These are phyloP conservation scores for Claviceps sorghi DNA, from an alignment of 2,329 filamentous ascomycete species.

Conservation along the genomic window DNA sequence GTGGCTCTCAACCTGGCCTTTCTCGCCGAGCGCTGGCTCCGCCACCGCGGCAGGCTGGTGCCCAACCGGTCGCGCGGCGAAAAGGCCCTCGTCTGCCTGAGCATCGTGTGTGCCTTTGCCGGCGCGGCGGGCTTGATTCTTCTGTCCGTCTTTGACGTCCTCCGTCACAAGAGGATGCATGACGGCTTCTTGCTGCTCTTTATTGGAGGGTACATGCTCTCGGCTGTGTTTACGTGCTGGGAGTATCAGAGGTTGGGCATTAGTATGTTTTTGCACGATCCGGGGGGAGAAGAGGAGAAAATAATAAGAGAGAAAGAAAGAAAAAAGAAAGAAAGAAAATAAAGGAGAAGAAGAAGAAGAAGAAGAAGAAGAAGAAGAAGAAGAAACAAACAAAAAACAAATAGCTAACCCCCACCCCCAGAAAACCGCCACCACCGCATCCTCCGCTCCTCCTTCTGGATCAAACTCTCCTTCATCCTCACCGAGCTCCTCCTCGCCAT, in stretches of 20 bases:
- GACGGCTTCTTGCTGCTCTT: slow-evolving; percentile 69
- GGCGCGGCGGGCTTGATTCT: slow-evolving; percentile 72
- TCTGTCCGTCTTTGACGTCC: slow-evolving; percentile 73
- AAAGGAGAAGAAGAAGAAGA: too few species aligned
- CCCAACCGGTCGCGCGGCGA: slow-evolving; percentile 52
- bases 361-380: background rate
- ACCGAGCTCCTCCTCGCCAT: slow-evolving; percentile 61
- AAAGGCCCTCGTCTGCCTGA: slow-evolving; percentile 45
- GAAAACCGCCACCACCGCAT: slow-evolving; percentile 61
- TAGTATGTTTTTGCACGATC: slow-evolving; percentile 30
- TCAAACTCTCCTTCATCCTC: slow-evolving; percentile 76
- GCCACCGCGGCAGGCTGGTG: slow-evolving; percentile 64
- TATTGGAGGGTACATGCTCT: slow-evolving; percentile 71
- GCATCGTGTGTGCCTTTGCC: slow-evolving; percentile 53
- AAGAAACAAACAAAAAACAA: background rate
- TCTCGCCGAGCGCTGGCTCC: slow-evolving; percentile 67
- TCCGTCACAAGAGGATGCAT: slow-evolving; percentile 52
- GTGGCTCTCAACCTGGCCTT: slow-evolving; percentile 73
- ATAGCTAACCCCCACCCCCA: slow-evolving; percentile 12
- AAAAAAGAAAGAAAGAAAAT: background rate
- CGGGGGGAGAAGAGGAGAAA: too few species aligned
- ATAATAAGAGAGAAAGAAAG: background rate
- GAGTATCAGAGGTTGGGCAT: slow-evolving; percentile 79
- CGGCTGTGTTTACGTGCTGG: slow-evolving; percentile 75
- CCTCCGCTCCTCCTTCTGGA: slow-evolving; percentile 66